phyloP scores from a whole-genome alignment of 2,329 filamentous ascomycete genomes.

The Hypomyces perniciosus region DNA sequence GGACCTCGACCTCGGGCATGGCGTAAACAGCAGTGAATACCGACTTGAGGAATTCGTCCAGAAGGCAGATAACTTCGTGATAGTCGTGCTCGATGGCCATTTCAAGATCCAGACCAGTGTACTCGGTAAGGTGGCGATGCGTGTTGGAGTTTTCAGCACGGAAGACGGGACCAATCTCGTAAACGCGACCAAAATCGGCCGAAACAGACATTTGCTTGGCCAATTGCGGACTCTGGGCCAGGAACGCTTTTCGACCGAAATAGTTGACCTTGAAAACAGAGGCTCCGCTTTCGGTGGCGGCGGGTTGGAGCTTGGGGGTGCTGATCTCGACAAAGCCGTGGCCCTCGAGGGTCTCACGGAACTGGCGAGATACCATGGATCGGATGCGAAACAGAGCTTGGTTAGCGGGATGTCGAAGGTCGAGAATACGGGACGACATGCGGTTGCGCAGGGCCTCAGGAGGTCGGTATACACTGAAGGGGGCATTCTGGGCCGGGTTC shows the following conservation, averaged over 20 bases:
- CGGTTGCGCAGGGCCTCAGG: conserved; percentile 63
- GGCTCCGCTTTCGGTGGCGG: conserved; percentile 84
- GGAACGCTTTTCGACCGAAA: conserved; percentile 78
- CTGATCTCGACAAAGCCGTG: conserved; percentile 88
- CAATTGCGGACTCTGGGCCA: conserved; percentile 86
- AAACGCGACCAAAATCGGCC: conserved; percentile 82
- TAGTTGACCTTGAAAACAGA: conserved; percentile 91
- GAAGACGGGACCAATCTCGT: conserved; percentile 69
- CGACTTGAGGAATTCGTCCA: conserved; percentile 75
- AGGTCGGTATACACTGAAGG: conserved; percentile 54
- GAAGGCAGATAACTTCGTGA: conserved; percentile 72
- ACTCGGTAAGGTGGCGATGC: conserved; percentile 88
- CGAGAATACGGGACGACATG: conserved; percentile 72
- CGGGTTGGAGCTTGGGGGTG: conserved; percentile 84
- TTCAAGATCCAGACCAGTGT: conserved; percentile 86
- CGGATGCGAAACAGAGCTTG: conserved; percentile 86
- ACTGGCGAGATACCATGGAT: conserved; percentile 71
- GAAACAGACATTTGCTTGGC: conserved; percentile 92
- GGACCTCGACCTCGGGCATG: conserved; percentile 64
- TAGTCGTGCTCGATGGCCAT: conserved; percentile 89
- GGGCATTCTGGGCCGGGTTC: conserved; percentile 42
- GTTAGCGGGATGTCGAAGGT: conserved; percentile 77
- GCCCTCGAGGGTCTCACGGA: conserved; percentile 68
- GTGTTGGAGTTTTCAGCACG: conserved; percentile 94
- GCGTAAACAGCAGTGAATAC: conserved; percentile 47